Evolutionary conservation across 2,329 filamentous ascomycete species (phyloP).

Genomic region (Grosmannia serpens): DNA sequence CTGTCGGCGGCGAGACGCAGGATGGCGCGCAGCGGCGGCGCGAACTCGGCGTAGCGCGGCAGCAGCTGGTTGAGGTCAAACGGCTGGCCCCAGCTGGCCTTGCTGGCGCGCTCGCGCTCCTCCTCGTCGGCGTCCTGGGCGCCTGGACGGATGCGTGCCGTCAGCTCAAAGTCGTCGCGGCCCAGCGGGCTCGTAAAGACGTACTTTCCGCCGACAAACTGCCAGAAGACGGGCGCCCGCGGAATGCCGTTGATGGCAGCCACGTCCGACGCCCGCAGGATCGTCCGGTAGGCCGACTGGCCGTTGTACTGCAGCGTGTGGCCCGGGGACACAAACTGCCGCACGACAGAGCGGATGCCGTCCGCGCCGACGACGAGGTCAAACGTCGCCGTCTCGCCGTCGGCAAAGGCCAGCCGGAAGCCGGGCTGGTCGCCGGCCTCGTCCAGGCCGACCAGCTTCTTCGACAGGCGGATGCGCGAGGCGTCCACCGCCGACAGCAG

Average conservation of each 20-base stretch:
- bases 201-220: constrained; percentile 18
- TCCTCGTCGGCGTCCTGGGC: constrained; percentile 12
- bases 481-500: constrained; percentile 33
- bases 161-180: constrained; percentile 22
- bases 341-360: constrained; percentile 19
- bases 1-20: constrained; percentile 17
- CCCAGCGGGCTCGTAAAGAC: constrained; percentile 23
- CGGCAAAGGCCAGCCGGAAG: constrained; percentile 31
- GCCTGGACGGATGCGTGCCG: constrained; percentile 14
- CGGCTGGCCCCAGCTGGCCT: constrained; percentile 20
- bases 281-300: constrained; percentile 21
- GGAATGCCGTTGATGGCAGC: constrained; percentile 20
- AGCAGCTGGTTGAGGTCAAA: constrained; percentile 13
- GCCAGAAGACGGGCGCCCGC: constrained; percentile 19
- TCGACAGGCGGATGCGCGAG: constrained; percentile 30
- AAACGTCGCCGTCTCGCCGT: constrained; percentile 17
- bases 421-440: constrained; percentile 17
- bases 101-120: constrained; percentile 13
- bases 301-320: constrained; percentile 33
- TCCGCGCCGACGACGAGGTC: constrained; percentile 17
- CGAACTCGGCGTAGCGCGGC: constrained; percentile 18
- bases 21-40: constrained; percentile 18
- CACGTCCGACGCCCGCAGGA: constrained; percentile 16
- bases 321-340: constrained; percentile 23
- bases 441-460: constrained; percentile 23